These are phyloP conservation scores for Dovyalis caffra DNA, from an alignment of 345 rosid species.

Conservation along the genomic window DNA sequence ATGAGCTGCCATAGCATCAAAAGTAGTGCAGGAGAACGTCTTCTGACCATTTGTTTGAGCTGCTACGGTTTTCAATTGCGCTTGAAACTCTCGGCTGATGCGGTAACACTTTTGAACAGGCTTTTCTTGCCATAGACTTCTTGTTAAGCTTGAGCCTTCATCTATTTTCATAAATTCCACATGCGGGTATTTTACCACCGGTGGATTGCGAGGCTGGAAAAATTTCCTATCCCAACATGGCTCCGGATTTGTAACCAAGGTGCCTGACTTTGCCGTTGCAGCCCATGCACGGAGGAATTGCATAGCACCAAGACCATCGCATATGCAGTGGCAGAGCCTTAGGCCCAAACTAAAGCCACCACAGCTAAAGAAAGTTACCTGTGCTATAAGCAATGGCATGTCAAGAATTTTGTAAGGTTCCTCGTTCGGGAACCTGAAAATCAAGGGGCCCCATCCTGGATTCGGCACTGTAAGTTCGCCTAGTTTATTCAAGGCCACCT, in stretches of 20 bases:
- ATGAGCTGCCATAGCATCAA: constrained; percentile 90
- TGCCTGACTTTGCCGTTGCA: constrained; percentile 57
- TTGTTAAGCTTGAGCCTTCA: constrained; percentile 65
- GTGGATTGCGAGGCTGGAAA: constrained; percentile 70
- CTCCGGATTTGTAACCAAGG: constrained; percentile 45
- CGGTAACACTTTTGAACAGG: constrained; percentile 74
- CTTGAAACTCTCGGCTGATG: constrained; percentile 64
- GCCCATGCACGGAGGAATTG: constrained; percentile 84
- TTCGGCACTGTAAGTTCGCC: constrained; percentile 86
- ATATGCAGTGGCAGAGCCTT: constrained; percentile 86
- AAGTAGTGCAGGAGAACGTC: constrained; percentile 52
- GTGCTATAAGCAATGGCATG: constrained; percentile 83
- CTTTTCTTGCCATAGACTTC: constrained; percentile 60
- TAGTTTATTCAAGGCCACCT: constrained; percentile 53
- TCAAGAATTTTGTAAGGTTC: constrained; percentile 74
- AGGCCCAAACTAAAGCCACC: constrained; percentile 87
- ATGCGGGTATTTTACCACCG: constrained; percentile 55
- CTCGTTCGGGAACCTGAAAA: constrained; percentile 59
- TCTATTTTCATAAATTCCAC: constrained; percentile 66
- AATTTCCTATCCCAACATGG: constrained; percentile 79
- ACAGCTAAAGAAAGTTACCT: constrained; percentile 71
- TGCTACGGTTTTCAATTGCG: constrained; percentile 42
- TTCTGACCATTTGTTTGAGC: constrained; percentile 46
- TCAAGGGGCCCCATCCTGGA: constrained; percentile 78
- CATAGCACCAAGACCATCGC: constrained; percentile 94